Base-by-base conservation (phyloP, 2,329 filamentous ascomycete genomes). In the Geosmithia morbida region DNA sequence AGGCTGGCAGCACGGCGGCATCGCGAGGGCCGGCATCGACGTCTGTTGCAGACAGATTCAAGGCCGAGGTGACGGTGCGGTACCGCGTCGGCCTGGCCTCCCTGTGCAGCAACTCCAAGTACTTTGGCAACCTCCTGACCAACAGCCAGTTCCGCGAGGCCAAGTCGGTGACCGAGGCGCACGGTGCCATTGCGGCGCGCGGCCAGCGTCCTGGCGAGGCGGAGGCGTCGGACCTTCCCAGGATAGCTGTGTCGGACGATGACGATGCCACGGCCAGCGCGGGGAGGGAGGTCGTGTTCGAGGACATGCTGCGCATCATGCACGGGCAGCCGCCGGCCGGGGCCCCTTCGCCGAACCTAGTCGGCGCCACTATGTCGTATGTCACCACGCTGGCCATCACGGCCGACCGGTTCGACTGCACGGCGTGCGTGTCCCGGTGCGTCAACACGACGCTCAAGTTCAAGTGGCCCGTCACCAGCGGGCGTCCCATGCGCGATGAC, bases 371-470 rank as follows among this genome's bases (percentile, higher is more conserved):
- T 16, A 71, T 85, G 52, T 64, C 74, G 7, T 83, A 83, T 52
- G 67, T 85, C 11, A 75, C 79, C 14, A 83, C 81, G 2, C 65
- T 88, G 41, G 78, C 81, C 41, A 72, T 87, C 46, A 72, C 86
- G 48, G 82, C 83, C 10, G 85, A 88, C 60, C 76, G 82, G 43
- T 88, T 87, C 61, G 81, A 83, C 62, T 83, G 81, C 50, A 63
- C 78, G 2, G 59, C 67, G 2, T 59, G 68, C 11, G 69, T 87
- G 2, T 67, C 74, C 8, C 66, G 66, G 44, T 76, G 77, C 51
- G 60, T 83, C 17, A 69, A 68, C 44, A 59, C 61, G 14, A 59
- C 66, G 11, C 56, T 70, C 44, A 75, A 69, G 55, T 72, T 75
- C 57, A 76, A 72, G 55, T 80, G 75, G 68, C 75, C 74, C 1